phyloP scores from a whole-genome alignment of 192 early-diverging fungal species.

The Coemansia sp. region DNA sequence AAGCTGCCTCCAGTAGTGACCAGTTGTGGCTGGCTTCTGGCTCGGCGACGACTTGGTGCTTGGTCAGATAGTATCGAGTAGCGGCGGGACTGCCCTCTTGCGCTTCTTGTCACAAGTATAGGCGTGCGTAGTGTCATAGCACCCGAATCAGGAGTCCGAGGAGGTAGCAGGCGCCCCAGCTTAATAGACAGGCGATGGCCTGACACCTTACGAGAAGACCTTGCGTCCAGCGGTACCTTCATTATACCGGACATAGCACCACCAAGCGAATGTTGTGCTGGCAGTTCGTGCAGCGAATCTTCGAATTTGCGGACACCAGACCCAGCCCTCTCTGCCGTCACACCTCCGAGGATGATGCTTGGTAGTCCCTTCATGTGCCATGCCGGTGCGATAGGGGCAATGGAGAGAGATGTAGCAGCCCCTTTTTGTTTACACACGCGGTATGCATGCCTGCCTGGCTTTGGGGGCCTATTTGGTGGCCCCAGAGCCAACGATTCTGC shows the following conservation, averaged over 20 bases:
- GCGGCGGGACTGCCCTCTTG: background rate
- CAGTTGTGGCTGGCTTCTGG: slow-evolving; percentile 16
- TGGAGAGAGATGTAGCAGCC: background rate
- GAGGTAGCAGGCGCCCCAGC: slow-evolving; percentile 22
- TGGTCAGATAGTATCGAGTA: background rate
- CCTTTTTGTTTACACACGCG: background rate
- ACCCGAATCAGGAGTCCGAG: background rate
- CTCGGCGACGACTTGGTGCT: slow-evolving; percentile 2
- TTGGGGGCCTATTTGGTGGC: background rate
- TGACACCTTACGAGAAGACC: background rate
- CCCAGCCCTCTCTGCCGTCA: background rate
- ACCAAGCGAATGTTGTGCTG: background rate
- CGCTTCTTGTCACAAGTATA: background rate
- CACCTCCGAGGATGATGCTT: background rate
- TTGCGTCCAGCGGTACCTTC: background rate
- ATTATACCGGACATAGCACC: background rate
- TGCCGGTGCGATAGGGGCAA: background rate
- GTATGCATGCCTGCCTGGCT: background rate
- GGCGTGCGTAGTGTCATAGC: background rate
- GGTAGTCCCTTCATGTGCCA: background rate
- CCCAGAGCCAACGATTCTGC: background rate
- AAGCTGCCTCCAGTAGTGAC: background rate
- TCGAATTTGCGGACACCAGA: background rate
- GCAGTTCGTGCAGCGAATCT: background rate
- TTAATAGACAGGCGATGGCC: slow-evolving; percentile 23